Conservation (phyloP, 2,329 filamentous ascomycete genomes). For the Penicillium sp. region DNA sequence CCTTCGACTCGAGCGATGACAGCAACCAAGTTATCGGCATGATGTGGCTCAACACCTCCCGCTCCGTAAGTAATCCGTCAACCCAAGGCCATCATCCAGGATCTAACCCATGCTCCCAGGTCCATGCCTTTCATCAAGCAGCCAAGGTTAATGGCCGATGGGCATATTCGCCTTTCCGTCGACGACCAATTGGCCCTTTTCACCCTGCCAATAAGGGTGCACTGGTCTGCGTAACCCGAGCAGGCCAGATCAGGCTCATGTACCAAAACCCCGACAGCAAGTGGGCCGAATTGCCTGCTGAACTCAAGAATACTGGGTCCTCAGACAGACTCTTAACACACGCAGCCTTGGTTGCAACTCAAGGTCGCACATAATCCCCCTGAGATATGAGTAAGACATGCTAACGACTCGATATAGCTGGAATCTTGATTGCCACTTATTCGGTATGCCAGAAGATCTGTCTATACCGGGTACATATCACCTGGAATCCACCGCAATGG, state of each 20-base stretch:
- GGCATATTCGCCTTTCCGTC: constrained; percentile 62
- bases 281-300: constrained; percentile 66
- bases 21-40: constrained; percentile 72
- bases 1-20: constrained; percentile 67
- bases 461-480: constrained; percentile 66
- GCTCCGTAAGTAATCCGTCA: constrained; percentile 36
- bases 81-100: background rate
- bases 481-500: constrained; percentile 62
- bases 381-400: constrained; percentile 8
- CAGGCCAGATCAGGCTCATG: constrained; percentile 67
- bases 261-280: constrained; percentile 69
- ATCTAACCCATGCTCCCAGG: constrained; percentile 20
- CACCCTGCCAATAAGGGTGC: constrained; percentile 65
- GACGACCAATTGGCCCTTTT: constrained; percentile 63
- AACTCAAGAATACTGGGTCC: constrained; percentile 66
- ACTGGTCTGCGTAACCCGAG: constrained; percentile 69
- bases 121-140: constrained; percentile 52
- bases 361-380: constrained; percentile 46
- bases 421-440: constrained; percentile 39
- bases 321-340: constrained; percentile 75
- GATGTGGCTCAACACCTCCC: constrained; percentile 70
- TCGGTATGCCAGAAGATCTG: constrained; percentile 63
- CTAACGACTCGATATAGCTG: constrained; percentile 18
- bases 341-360: constrained; percentile 68
- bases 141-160: constrained; percentile 60